Base-by-base conservation (phyloP, 164 flowering plant genomes). In the Berberis thunbergii region DNA sequence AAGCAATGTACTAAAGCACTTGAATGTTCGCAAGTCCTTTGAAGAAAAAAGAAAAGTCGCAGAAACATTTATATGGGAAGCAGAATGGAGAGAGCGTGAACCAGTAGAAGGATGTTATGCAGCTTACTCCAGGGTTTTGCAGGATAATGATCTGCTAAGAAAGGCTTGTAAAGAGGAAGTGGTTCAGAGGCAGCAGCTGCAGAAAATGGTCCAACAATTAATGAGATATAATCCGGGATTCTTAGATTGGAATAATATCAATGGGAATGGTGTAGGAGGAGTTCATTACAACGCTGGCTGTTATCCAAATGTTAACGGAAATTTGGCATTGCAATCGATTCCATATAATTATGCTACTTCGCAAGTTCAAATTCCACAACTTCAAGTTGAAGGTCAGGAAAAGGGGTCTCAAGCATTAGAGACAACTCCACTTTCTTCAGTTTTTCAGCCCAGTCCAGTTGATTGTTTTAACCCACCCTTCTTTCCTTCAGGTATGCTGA, bases 61-160 rank as follows among this genome's bases (percentile, higher is more conserved):
- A 4, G 87, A 86, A 6, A 78, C 98, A 0, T 65, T 92, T 3
- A 52, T 82, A 1, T 92, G 98, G 98, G 96, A 88, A 64, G 98
- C 97, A 1, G 41, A 60, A 1, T 83, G 82, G 41, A 55, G 97
- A 72, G 80, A 79, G 40, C 72, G 49, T 2, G 86, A 93, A 48
- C 96, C 96, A 1, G 71, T 86, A 2, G n/a, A 64, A 0, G 98
- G 98, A 0, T 65, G 89, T n/a, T 84, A 64, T 8, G 94, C 88
- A 4, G 89, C 83, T 55, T 86, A 77, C 54, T 68, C 58, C 55
- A 81, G 53, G 56, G 42, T 83, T 1, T 54, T 7, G 1, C 50
- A 48, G 50, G 50, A 48, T 5, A 48, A 48, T 9, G 9, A 5
- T 5, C 0, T 5, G 9, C 9, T 48, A 9, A 48, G 9, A 9